Evolutionary conservation across 202 grass and related monocot species (phyloP), one percentile per base, ranked within the genome.

Genomic region (Sporobolus alterniflorus): DNA sequence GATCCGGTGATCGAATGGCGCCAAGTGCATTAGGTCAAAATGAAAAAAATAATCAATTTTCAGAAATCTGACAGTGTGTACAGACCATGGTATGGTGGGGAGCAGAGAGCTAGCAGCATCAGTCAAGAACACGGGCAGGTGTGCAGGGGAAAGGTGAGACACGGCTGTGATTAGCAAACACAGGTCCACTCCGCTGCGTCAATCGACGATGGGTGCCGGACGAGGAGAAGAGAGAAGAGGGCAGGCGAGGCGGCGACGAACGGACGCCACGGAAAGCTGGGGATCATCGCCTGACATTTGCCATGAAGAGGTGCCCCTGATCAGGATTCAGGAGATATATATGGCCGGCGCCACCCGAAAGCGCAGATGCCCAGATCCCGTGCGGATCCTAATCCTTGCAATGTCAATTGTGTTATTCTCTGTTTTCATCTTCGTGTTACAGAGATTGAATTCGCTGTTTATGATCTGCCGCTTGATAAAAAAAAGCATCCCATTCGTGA

Each of bases 211-310:
- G n/a, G n/a, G n/a, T n/a, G n/a, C n/a, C n/a, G n/a, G n/a, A n/a
- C n/a, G n/a, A n/a, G n/a, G n/a, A n/a, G n/a, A n/a, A 39, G 36
- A 39, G 36, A 39, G 36, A 39, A 39, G 36, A 39, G 6, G 36
- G 36, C 36, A 4, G 36, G 36, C 8, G 36, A 39, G 75, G 42
- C 11, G 50, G 13, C 25, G 74, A 28, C 63, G 59, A 24, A 62
- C 64, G 47, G 83, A 88, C 78, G 65, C 80, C 68, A 43, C 41
- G 73, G 79, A 72, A 84, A 89, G 81, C 67, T 89, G 41, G 55
- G 83, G 75, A 79, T 88, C 51, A 74, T 67, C 50, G 22, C 64
- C 87, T 84, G 87, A 89, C 75, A 69, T 42, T 89, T 89, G 62
- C 87, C 69, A 69, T 89, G 32, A 89, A 75, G 62, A 89, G 87